phyloP scores from a whole-genome alignment of 139 green algal genomes.

The Chloropicon primus region DNA sequence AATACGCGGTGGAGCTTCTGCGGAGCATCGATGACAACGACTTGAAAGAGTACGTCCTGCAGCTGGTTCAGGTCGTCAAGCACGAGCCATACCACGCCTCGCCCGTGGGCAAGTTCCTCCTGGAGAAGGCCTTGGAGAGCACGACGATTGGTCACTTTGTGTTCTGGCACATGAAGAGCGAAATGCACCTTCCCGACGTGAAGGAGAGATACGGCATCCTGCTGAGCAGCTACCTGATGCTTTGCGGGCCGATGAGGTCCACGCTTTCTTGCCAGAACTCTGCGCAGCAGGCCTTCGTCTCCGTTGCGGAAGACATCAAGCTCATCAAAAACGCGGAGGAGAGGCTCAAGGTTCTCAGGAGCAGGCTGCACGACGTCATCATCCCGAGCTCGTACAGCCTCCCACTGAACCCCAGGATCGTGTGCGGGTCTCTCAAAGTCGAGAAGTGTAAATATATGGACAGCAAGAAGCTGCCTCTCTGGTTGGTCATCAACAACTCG shows the following conservation, averaged over 20 bases:
- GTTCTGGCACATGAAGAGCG: constrained; percentile 10
- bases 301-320: constrained; percentile 11
- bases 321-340: constrained; percentile 2
- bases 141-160: constrained; percentile 6
- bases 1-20: constrained; percentile 6
- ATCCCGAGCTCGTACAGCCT: not conserved
- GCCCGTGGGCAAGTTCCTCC: constrained; percentile 6
- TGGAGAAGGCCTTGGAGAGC: constrained; percentile 1
- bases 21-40: not conserved
- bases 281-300: not conserved
- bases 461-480: constrained; percentile 20
- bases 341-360: constrained; percentile 3
- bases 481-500: constrained; percentile 17
- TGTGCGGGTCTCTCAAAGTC: not conserved
- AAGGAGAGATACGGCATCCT: not conserved
- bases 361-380: constrained; percentile 1
- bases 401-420: constrained; percentile 1
- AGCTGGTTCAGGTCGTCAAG: constrained; percentile 14
- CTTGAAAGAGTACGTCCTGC: constrained; percentile 5
- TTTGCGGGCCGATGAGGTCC: not conserved
- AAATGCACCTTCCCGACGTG: not conserved
- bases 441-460: constrained; percentile 14
- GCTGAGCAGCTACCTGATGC: not conserved
- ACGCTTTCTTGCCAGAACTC: not conserved
- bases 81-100: constrained; percentile 10